Evolutionary conservation across 1,284 basidiomycete species (phyloP).

Genomic region (Anthracocystis setariae): DNA sequence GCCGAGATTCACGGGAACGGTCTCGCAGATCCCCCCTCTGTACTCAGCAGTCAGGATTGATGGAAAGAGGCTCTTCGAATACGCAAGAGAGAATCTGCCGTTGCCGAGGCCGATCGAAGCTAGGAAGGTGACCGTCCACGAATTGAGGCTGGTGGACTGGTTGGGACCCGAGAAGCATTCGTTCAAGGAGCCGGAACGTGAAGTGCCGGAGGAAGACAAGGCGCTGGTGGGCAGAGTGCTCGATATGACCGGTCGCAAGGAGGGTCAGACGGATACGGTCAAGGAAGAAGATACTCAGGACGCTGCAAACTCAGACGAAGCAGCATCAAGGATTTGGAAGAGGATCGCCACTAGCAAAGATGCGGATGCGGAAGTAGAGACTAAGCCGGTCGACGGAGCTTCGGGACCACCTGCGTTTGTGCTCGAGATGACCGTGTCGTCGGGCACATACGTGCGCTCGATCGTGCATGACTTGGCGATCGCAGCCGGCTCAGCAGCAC

Average conservation of each 20-base stretch:
- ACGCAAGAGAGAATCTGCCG: slow-evolving; percentile 87
- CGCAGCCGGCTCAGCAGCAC: slow-evolving; percentile 59
- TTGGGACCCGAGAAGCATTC: slow-evolving; percentile 43
- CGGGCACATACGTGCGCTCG: slow-evolving; percentile 65
- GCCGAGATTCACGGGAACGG: slow-evolving; percentile 83
- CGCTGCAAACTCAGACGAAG: slow-evolving; percentile 8
- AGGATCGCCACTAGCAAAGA: slow-evolving; percentile 11
- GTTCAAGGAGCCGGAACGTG: slow-evolving; percentile 54
- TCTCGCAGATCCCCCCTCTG: slow-evolving; percentile 75
- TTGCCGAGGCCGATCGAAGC: slow-evolving; percentile 91
- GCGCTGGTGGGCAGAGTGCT: slow-evolving; percentile 56
- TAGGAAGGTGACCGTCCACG: slow-evolving; percentile 83
- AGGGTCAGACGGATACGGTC: slow-evolving; percentile 39
- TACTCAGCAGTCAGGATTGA: slow-evolving; percentile 99
- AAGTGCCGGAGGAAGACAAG: slow-evolving; percentile 59
- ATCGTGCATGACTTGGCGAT: slow-evolving; percentile 65
- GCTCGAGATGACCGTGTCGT: slow-evolving; percentile 65
- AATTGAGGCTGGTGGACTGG: slow-evolving; percentile 74
- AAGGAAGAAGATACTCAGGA: slow-evolving; percentile 16
- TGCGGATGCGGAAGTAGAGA: slow-evolving; percentile 9
- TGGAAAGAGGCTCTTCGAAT: slow-evolving; percentile 93
- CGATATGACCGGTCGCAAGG: slow-evolving; percentile 50
- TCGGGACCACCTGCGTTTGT: slow-evolving; percentile 53
- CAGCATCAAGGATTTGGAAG: slow-evolving; percentile 10
- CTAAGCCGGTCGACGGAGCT: slow-evolving; percentile 1